Evolutionary conservation across 768 basidiomycete genomes (phyloP).

Genomic region (Pleurotus citrinopileatus): DNA sequence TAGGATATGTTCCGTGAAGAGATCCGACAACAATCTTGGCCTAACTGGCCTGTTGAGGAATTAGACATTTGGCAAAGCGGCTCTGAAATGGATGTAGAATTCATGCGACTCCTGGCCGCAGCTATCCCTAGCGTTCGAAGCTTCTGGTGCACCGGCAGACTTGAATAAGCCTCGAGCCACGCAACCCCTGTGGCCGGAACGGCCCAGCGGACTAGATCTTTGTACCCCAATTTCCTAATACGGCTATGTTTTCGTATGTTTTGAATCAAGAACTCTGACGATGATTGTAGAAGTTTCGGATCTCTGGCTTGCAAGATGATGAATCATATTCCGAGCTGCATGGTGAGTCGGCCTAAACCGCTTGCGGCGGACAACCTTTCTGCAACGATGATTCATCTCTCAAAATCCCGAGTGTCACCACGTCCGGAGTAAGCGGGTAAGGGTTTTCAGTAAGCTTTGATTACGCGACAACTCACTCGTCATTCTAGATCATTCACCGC

Average conservation of each 20-base stretch:
- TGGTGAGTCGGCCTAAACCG: background rate
- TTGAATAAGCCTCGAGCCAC: background rate
- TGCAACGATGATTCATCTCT: background rate
- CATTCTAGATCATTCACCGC: conserved; percentile 2
- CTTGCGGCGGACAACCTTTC: background rate
- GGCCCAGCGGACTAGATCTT: too few relatives aligned
- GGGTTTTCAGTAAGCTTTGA: background rate
- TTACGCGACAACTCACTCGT: background rate
- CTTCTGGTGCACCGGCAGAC: conserved; percentile 28
- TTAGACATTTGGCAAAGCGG: conserved; percentile 36
- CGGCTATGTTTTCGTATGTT: too few relatives aligned
- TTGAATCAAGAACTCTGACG: background rate
- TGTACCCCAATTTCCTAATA: too few relatives aligned
- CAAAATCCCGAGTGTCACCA: background rate
- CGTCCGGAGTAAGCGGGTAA: background rate
- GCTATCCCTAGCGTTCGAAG: conserved; percentile 32
- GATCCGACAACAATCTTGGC: conserved; percentile 25
- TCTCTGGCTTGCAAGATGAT: background rate
- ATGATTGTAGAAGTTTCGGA: background rate
- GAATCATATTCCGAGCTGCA: background rate
- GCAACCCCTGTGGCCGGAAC: too few relatives aligned
- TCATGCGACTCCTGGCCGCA: conserved; percentile 26
- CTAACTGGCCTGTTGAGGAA: conserved; percentile 33
- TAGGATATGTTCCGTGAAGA: conserved; percentile 24
- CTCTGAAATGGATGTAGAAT: conserved; percentile 24